Conservation (phyloP, 2,329 filamentous ascomycete species). For the Neofusicoccum sp. region DNA sequence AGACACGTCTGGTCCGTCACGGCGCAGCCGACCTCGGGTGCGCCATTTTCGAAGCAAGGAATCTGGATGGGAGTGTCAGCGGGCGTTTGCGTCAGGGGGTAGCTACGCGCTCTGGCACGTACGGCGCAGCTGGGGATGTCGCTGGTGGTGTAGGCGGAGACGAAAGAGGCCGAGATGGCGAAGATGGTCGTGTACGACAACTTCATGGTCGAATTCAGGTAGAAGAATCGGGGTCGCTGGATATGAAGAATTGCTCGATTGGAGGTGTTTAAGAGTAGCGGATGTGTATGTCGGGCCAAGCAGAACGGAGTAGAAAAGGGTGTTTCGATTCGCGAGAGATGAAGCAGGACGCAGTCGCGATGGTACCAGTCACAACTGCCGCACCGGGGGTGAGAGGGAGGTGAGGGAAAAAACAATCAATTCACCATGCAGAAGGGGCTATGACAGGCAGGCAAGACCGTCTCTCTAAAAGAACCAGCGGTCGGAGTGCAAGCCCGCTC, state of each 20-base stretch:
- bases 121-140: constrained; percentile 36
- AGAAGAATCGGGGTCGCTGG: neutral
- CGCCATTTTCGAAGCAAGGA: constrained; percentile 49
- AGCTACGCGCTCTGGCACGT: constrained; percentile 20
- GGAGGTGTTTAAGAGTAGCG: neutral
- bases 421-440: neutral
- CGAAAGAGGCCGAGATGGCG: constrained; percentile 11
- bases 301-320: neutral
- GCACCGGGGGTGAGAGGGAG: neutral
- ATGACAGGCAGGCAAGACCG: neutral
- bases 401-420: neutral
- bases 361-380: neutral
- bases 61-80: constrained; percentile 31
- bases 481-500: no score
- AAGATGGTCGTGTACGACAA: neutral
- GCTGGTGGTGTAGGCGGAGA: constrained; percentile 11
- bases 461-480: neutral
- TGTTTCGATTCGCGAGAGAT: neutral
- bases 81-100: neutral
- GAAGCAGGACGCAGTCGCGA: neutral
- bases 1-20: constrained; percentile 51
- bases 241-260: neutral
- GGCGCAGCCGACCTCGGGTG: constrained; percentile 48
- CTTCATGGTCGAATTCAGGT: neutral
- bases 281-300: no score